Evolutionary conservation across 768 basidiomycete genomes (phyloP), one percentile per base, ranked within the genome.

Genomic region (Sarcomyxa edulis): DNA sequence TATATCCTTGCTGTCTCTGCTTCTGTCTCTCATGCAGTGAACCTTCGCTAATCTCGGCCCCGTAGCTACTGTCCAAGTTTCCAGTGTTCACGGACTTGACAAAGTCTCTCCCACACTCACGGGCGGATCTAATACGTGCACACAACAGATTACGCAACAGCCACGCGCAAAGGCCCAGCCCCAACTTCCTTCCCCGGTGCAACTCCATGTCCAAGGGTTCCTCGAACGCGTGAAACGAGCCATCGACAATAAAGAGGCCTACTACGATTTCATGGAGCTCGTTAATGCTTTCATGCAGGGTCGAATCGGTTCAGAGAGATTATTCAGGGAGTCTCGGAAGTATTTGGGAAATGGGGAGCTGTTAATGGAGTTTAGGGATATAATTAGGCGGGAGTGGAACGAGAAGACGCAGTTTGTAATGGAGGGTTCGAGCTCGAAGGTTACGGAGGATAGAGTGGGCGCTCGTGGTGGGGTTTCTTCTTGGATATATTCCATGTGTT

Each of bases 281-380:
- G 76, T 97, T 48, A 97, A 98, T 59, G 72, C 98, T 2, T 99
- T 93, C 54, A 87, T 90, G 2, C 91, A 95, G 54, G 90, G 93
- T 44, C 80, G 89, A 52, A 95, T 99, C 49, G 93, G 97, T 51
- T 77, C 81, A 2, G 76, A 81, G 18, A 78, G 84, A 11, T 74
- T 98, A 7, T 72, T 98, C 33, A 80, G 85, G 47, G 85, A 94
- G 50, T 80, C 81, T 23, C 68, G 77, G 18, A 74, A 80, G 42
- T 98, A 88, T 56, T 81, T 59, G 59, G 78, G 78, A 0, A 84
- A 91, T 5, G 74, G 76, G 9, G 91, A 93, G 31, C 64, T 96
- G 14, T 76, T 89, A 72, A 70, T 68, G 29, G 81, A 84, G 49
- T 90, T 95, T 56, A 83, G 81, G 52, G 81, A 81, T 18, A 86